Conservation (phyloP, 1,284 basidiomycete genomes). For the Cutaneotrichosporon curvatum region DNA sequence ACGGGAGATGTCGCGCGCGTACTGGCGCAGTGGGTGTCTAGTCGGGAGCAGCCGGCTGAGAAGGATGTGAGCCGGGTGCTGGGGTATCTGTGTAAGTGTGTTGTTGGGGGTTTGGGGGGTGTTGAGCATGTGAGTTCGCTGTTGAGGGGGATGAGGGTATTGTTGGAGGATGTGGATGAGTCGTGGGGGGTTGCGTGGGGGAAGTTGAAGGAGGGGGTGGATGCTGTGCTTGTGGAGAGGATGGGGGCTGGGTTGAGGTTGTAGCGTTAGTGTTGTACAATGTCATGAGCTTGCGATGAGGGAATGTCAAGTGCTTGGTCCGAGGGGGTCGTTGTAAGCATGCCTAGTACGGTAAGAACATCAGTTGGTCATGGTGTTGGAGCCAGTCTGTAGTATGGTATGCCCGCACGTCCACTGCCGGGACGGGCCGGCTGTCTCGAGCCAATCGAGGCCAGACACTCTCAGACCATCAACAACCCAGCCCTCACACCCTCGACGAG, state of each 20-base stretch:
- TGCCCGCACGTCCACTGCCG: too few relatives aligned
- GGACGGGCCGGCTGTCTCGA: too few relatives aligned
- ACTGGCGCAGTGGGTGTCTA: conserved; percentile 64
- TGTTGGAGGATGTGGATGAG: conserved; percentile 30
- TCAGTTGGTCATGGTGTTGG: too few relatives aligned
- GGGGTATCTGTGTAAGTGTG: conserved; percentile 60
- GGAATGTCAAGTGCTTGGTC: too few relatives aligned
- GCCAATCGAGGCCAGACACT: too few relatives aligned
- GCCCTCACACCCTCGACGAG: too few relatives aligned
- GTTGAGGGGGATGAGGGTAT: conserved; percentile 63
- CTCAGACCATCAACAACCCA: too few relatives aligned
- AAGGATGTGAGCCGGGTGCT: conserved; percentile 65
- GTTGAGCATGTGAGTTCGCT: conserved; percentile 61
- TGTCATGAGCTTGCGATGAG: too few relatives aligned
- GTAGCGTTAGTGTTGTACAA: conserved; percentile 6
- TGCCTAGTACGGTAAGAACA: too few relatives aligned
- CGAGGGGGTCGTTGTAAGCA: too few relatives aligned
- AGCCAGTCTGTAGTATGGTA: too few relatives aligned
- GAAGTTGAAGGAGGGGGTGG: conserved; percentile 58
- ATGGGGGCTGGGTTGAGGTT: conserved; percentile 56
- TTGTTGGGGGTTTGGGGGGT: conserved; percentile 59
- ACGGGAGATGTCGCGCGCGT: conserved; percentile 61
- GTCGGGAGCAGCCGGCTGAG: conserved; percentile 54
- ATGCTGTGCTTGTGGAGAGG: conserved; percentile 54
- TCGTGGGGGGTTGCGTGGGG: conserved; percentile 69